These are phyloP conservation scores for Colletotrichum sp. DNA, from an alignment of 2,329 filamentous ascomycete genomes.

Conservation along the genomic window DNA sequence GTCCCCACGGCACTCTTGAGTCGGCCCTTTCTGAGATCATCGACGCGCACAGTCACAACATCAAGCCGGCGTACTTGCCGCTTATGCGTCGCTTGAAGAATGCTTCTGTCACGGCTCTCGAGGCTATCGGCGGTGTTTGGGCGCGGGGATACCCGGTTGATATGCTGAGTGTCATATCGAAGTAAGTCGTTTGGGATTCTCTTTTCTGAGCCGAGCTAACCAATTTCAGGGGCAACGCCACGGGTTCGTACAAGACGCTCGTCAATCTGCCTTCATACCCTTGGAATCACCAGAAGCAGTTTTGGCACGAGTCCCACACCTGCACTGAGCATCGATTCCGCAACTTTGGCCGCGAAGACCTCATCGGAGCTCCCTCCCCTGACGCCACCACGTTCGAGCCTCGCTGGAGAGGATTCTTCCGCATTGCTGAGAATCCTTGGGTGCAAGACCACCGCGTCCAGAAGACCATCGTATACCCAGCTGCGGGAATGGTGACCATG, in stretches of 20 bases:
- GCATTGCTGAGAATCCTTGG: slow-evolving; percentile 56
- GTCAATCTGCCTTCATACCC: slow-evolving; percentile 55
- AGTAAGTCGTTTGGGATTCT: not conserved
- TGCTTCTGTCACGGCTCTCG: slow-evolving; percentile 30
- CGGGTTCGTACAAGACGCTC: slow-evolving; percentile 30
- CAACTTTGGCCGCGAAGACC: slow-evolving; percentile 50
- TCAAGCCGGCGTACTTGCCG: slow-evolving; percentile 27
- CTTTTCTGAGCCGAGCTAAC: not conserved
- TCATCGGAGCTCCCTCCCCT: slow-evolving; percentile 51
- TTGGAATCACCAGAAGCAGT: slow-evolving; percentile 57
- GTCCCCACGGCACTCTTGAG: slow-evolving; percentile 41
- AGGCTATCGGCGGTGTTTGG: slow-evolving; percentile 42
- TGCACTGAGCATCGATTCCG: slow-evolving; percentile 48
- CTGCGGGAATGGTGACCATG: slow-evolving; percentile 55
- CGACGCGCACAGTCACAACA: slow-evolving; percentile 6
- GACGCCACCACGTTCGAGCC: slow-evolving; percentile 51
- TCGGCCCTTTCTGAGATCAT: slow-evolving; percentile 42
- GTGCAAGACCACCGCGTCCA: slow-evolving; percentile 56
- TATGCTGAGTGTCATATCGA: slow-evolving; percentile 33
- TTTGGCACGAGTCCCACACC: slow-evolving; percentile 59
- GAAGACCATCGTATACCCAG: slow-evolving; percentile 55
- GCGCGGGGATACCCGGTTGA: slow-evolving; percentile 33
- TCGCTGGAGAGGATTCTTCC: slow-evolving; percentile 54
- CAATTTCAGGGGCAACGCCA: not conserved
- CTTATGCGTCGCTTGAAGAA: slow-evolving; percentile 29